phyloP scores from a whole-genome alignment of 164 flowering plant species.

The Litsea cubeba region DNA sequence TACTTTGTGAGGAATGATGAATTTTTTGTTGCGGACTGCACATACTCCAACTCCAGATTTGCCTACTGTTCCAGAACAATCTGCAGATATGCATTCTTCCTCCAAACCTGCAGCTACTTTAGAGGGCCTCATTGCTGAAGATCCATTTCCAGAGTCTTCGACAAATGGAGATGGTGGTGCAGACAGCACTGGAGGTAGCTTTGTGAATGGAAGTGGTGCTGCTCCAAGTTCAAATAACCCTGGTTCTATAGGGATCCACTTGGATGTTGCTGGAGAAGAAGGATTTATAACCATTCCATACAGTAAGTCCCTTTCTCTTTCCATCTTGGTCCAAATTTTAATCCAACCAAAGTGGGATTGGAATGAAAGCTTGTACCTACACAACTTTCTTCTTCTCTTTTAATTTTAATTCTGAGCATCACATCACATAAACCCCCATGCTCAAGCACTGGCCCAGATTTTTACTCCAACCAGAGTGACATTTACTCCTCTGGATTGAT shows the following conservation, averaged over 20 bases:
- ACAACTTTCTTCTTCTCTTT: too few relatives aligned
- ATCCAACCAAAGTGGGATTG: too few relatives aligned
- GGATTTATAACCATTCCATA: conserved; percentile 84
- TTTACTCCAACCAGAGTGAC: too few relatives aligned
- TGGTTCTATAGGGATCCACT: conserved; percentile 34
- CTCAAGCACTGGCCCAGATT: too few relatives aligned
- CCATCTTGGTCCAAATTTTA: not conserved
- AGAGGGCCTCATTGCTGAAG: conserved; percentile 77
- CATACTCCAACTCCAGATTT: conserved; percentile 33
- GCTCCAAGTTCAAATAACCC: conserved; percentile 27
- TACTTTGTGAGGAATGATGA: conserved; percentile 42
- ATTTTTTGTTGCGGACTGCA: conserved; percentile 64
- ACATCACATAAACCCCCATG: too few relatives aligned
- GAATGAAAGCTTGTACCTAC: too few relatives aligned
- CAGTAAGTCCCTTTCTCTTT: conserved; percentile 39
- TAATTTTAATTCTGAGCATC: too few relatives aligned
- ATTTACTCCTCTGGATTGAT: too few relatives aligned
- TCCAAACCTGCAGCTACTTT: conserved; percentile 41
- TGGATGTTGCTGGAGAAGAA: conserved; percentile 69
- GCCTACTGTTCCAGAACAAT: conserved; percentile 28
- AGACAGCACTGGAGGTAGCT: conserved; percentile 27
- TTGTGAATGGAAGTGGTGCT: conserved; percentile 23
- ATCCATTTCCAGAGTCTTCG: conserved; percentile 35
- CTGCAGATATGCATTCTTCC: conserved; percentile 15
- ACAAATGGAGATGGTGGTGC: conserved; percentile 26